Percentiles rank a stretch among this genome's conserved stretches.
Evolutionary conservation across 2,329 filamentous ascomycete genomes (phyloP).

Genomic region (Epicoccum nigrum): DNA sequence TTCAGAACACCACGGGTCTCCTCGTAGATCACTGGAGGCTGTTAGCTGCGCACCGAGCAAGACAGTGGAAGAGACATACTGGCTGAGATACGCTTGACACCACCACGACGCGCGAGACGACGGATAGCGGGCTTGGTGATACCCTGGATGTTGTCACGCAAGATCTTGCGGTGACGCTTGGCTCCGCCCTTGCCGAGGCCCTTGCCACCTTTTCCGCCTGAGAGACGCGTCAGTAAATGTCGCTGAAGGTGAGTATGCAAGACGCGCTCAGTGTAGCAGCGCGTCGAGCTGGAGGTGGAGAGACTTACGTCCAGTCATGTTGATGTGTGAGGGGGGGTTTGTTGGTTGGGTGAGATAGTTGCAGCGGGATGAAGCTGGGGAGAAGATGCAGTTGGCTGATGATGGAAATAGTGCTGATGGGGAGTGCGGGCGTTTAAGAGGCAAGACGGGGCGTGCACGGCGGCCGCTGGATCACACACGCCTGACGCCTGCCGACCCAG

Average conservation of each 20-base stretch:
- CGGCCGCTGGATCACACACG: slow-evolving; percentile 37
- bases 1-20: slow-evolving; percentile 79
- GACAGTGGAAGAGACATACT: slow-evolving; percentile 45
- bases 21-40: slow-evolving; percentile 71
- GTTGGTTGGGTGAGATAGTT: slow-evolving; percentile 27
- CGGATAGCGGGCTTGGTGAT: slow-evolving; percentile 62
- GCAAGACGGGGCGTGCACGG: slow-evolving; percentile 29
- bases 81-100: slow-evolving; percentile 61
- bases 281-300: slow-evolving; percentile 12
- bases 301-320: slow-evolving; percentile 58
- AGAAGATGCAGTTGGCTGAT: slow-evolving; percentile 25
- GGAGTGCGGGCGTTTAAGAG: slow-evolving; percentile 34
- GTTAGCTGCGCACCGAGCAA: slow-evolving; percentile 30
- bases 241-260: slow-evolving; percentile 45
- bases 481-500: slow-evolving; percentile 29
- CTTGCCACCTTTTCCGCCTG: slow-evolving; percentile 62
- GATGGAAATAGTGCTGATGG: slow-evolving; percentile 23
- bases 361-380: slow-evolving; percentile 21
- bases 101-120: slow-evolving; percentile 60
- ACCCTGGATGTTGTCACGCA: slow-evolving; percentile 62
- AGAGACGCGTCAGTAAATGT: slow-evolving; percentile 41
- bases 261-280: slow-evolving; percentile 16
- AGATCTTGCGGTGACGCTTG: slow-evolving; percentile 62
- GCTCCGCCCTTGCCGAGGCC: slow-evolving; percentile 61
- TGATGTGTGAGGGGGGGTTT: slow-evolving; percentile 42